A percentile compares a stretch with the other conserved stretches of the same genome.
Evolutionary conservation across 805 yeast genomes (phyloP).

Genomic region (Dipodascus albidus): DNA sequence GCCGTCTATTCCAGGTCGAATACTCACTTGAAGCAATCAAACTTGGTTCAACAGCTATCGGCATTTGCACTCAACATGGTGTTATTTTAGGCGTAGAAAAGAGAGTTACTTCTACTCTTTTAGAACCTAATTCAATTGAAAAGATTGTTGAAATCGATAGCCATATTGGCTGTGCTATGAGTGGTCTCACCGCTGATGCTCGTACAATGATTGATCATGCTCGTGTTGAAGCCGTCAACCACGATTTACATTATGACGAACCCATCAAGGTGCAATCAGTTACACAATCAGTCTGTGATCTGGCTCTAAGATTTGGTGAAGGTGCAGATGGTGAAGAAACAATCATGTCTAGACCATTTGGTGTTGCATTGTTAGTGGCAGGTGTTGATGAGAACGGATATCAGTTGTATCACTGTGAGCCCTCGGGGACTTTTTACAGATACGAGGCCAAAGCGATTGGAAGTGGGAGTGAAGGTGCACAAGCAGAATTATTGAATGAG

Average conservation of each 20-base stretch:
- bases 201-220: slow-evolving; percentile 98
- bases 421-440: slow-evolving; percentile 94
- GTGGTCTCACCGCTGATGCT: slow-evolving; percentile 97
- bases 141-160: slow-evolving; percentile 89
- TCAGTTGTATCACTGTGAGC: slow-evolving; percentile 95
- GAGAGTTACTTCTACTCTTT: slow-evolving; percentile 82
- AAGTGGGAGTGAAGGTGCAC: slow-evolving; percentile 98
- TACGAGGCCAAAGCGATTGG: slow-evolving; percentile 99
- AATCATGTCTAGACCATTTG: slow-evolving; percentile 96
- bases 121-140: slow-evolving; percentile 89
- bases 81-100: slow-evolving; percentile 95
- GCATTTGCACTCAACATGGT: slow-evolving; percentile 90
- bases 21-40: slow-evolving; percentile 96
- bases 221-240: slow-evolving; percentile 71
- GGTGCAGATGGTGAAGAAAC: slow-evolving; percentile 94
- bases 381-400: slow-evolving; percentile 96
- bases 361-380: slow-evolving; percentile 92
- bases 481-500: slow-evolving; percentile 92
- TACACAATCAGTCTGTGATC: slow-evolving; percentile 93
- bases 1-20: slow-evolving; percentile 95
- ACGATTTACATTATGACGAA: slow-evolving; percentile 83
- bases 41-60: slow-evolving; percentile 59
- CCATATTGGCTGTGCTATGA: slow-evolving; percentile 98
- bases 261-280: slow-evolving; percentile 83
- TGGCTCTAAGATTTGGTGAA: slow-evolving; percentile 94